phyloP scores from a whole-genome alignment of 805 yeast genomes.

The Metschnikowia kunwiensis region DNA sequence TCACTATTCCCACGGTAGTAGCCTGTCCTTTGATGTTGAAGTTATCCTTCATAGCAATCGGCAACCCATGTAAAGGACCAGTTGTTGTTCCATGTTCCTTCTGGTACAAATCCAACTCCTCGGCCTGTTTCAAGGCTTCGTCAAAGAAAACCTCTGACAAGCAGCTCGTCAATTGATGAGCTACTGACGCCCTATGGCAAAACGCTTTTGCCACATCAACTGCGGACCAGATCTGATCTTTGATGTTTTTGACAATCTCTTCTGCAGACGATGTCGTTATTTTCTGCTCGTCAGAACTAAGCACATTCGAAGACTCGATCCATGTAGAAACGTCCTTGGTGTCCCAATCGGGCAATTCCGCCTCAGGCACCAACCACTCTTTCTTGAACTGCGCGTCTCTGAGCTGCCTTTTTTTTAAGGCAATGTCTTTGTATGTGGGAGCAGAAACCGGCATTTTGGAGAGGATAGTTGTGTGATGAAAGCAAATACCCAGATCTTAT shows the following conservation, averaged over 20 bases:
- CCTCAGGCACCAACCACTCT: conserved; percentile 43
- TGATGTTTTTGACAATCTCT: conserved; percentile 28
- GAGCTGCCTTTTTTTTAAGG: conserved; percentile 37
- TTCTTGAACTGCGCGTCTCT: conserved; percentile 42
- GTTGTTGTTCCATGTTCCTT: conserved; percentile 15
- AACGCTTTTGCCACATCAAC: conserved; percentile 51
- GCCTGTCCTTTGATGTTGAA: conserved; percentile 47
- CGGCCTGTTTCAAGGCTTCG: conserved; percentile 25
- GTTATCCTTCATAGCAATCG: conserved; percentile 41
- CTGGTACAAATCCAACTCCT: conserved; percentile 24
- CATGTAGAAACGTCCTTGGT: conserved; percentile 38
- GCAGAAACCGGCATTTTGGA: conserved; percentile 1
- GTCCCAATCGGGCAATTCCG: conserved; percentile 27
- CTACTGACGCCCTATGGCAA: conserved; percentile 55
- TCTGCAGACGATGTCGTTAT: conserved; percentile 37
- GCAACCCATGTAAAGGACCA: conserved; percentile 33
- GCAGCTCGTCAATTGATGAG: conserved; percentile 51
- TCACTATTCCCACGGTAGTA: conserved; percentile 49
- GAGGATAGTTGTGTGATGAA: background rate
- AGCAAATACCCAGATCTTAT: background rate
- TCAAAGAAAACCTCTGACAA: conserved; percentile 36
- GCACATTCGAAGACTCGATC: conserved; percentile 35
- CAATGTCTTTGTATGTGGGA: conserved; percentile 34
- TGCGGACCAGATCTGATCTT: conserved; percentile 32
- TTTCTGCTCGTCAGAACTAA: conserved; percentile 33